Evolutionary conservation across 2,329 filamentous ascomycete genomes (phyloP).

Genomic region (Cercospora janseana): DNA sequence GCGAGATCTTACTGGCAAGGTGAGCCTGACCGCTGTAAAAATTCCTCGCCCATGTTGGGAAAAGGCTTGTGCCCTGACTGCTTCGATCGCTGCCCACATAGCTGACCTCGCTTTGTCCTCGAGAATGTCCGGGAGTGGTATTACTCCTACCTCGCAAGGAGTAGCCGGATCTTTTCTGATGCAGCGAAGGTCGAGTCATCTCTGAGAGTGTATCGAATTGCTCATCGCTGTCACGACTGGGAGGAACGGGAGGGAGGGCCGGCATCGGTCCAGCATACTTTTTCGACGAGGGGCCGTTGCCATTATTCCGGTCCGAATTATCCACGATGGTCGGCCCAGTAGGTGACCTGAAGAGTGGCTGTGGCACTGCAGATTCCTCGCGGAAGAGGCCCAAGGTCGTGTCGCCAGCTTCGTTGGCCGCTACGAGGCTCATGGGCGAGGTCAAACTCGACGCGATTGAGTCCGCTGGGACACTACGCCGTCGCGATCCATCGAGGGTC

Average conservation of each 20-base stretch:
- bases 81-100: conserved; percentile 32
- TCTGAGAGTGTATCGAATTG: conserved; percentile 38
- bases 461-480: conserved; percentile 29
- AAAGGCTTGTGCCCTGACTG: conserved; percentile 32
- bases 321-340: conserved; percentile 8
- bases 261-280: conserved; percentile 34
- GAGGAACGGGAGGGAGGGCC: conserved; percentile 34
- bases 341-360: conserved; percentile 35
- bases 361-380: conserved; percentile 36
- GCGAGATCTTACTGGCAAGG: conserved; percentile 34
- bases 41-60: conserved; percentile 39
- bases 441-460: conserved; percentile 25
- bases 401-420: conserved; percentile 29
- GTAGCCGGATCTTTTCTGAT: conserved; percentile 38
- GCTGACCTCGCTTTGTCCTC: conserved; percentile 34
- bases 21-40: conserved; percentile 36
- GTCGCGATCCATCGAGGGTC: conserved; percentile 19
- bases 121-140: conserved; percentile 34
- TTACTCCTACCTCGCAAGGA: conserved; percentile 34
- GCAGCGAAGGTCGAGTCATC: conserved; percentile 34
- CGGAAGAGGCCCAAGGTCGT: conserved; percentile 35
- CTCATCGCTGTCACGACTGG: conserved; percentile 34
- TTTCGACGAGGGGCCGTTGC: conserved; percentile 14
- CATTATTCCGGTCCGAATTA: conserved; percentile 2
- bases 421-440: conserved; percentile 20